Base-by-base conservation (phyloP, 2,329 filamentous ascomycete species). In the Xylariaceae sp. region DNA sequence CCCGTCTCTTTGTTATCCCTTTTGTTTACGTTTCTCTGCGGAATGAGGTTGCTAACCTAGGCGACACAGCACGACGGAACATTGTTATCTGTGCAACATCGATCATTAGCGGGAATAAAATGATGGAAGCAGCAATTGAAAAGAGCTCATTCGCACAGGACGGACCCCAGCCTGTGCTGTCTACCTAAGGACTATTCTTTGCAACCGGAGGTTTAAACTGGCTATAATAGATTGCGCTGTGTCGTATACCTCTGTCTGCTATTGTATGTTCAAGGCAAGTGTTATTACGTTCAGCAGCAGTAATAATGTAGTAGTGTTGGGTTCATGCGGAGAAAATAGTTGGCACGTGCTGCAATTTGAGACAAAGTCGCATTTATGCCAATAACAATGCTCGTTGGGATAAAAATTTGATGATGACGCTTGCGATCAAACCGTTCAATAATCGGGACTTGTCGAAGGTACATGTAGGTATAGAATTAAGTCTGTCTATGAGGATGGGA, bases 41-140 rank as follows among this genome's bases (percentile, higher is more conserved):
- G 44, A 37, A 47, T 6, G 14, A 51, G 19, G 41, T 34, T 31
- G 57, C 61, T 63, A 54, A 63, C 48, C 21, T 43, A 16, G 33
- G 34, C 21, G 29, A 53, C 29, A 46, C 69, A 88, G 88, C 82
- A 47, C 87, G 88, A 65, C 87, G 90, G 72, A 91, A 91, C 69
- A 89, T 99, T 66, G 81, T 99, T 45, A 93, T 99, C 69, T 96
- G 91, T 73, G 94, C 95, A 46, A 99, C 95, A 14, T 91, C 90
- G 51, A 88, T 99, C 37, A 86, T 98, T 58, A 96, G 87, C 76
- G 95, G 96, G 24, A 91, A 94, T 73, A 87, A 83, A 69, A 91
- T 97, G 78, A 93, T 99, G 82, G 89, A 91, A 45, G 87, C 88
- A 43, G 92, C 90, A 53, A 88, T 94, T 66, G 91, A 95, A 79